Evolutionary conservation across 257 asterid genomes (phyloP), one percentile per base, ranked within the genome.

Genomic region (Fraxinus americana): DNA sequence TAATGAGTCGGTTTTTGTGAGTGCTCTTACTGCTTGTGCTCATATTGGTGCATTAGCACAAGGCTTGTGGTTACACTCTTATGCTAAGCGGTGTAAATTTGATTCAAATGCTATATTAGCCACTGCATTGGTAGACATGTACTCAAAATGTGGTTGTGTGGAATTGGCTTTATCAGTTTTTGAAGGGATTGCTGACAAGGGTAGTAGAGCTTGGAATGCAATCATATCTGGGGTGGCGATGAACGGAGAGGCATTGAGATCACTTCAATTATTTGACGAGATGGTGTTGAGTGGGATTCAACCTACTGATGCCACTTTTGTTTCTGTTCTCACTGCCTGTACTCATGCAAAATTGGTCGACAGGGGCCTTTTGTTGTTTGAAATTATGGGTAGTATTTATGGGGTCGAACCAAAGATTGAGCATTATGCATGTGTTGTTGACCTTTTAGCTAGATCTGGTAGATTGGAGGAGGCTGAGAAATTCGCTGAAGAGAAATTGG

Each of bases 1-100:
- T n/a, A n/a, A n/a, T n/a, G n/a, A n/a, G n/a, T n/a, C n/a, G n/a
- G n/a, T n/a, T n/a, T n/a, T n/a, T n/a, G n/a, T n/a, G n/a, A n/a
- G n/a, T n/a, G n/a, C n/a, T n/a, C n/a, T 93, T 50, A 90, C 97
- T 0, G 97, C 96, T 17, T 93, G 98, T 82, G 96, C 92, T 78
- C 90, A 89, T 83, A 90, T 89, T 21, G 97, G 98, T 59, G 92
- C 94, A 35, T 67, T 89, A 16, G 86, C 94, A 0, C 94, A 89
- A 73, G 97, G 96, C 45, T 11, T 89, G 70, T 91, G 93, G 93
- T 73, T 93, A 57, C 98, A 91, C 82, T 86, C 93, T 0, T 90
- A 89, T 50, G 91, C 92, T 14, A 82, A 79, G 78, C 82, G 86
- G 71, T 73, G 82, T 54, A 84, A 74, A 32, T 89, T 83, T 73